Evolutionary conservation across 176 grass and related monocot species (phyloP).

Genomic region (Thinopyrum elongatum): DNA sequence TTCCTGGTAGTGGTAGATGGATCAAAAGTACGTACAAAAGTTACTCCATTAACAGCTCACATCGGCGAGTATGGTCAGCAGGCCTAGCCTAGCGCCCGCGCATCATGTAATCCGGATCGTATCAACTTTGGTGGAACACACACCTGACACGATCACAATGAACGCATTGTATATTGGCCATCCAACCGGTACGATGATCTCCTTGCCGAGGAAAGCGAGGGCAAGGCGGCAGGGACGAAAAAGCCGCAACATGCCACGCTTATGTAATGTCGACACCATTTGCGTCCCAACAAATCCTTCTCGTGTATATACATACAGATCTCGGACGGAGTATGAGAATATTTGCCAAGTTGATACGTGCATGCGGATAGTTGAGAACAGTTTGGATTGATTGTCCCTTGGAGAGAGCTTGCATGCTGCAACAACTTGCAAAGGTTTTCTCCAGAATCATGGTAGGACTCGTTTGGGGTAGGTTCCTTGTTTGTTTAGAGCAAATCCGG

Average conservation of each 20-base stretch:
- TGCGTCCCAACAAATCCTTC: background rate
- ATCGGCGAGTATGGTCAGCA: constrained; percentile 1
- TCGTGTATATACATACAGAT: background rate
- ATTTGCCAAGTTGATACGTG: background rate
- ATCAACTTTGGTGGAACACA: constrained; percentile 38
- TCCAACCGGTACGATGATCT: constrained; percentile 22
- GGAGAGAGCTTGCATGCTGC: constrained; percentile 14
- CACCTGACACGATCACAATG: constrained; percentile 22
- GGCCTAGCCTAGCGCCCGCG: background rate
- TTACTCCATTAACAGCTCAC: constrained; percentile 31
- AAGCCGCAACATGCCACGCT: background rate
- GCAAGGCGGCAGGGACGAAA: constrained; percentile 11
- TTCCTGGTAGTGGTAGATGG: constrained; percentile 28
- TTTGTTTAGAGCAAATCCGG: too few species aligned
- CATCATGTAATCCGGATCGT: constrained; percentile 11
- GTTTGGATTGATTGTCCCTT: constrained; percentile 18
- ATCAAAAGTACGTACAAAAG: constrained; percentile 29
- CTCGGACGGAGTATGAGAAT: background rate
- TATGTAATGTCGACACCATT: constrained; percentile 27
- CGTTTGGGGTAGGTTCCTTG: background rate
- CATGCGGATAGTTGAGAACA: background rate
- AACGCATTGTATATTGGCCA: constrained; percentile 26
- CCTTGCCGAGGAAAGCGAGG: constrained; percentile 19
- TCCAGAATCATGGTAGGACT: background rate
- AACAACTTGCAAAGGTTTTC: constrained; percentile 20